Evolutionary conservation across 768 basidiomycete genomes (phyloP).

Genomic region (Trametes punicea): DNA sequence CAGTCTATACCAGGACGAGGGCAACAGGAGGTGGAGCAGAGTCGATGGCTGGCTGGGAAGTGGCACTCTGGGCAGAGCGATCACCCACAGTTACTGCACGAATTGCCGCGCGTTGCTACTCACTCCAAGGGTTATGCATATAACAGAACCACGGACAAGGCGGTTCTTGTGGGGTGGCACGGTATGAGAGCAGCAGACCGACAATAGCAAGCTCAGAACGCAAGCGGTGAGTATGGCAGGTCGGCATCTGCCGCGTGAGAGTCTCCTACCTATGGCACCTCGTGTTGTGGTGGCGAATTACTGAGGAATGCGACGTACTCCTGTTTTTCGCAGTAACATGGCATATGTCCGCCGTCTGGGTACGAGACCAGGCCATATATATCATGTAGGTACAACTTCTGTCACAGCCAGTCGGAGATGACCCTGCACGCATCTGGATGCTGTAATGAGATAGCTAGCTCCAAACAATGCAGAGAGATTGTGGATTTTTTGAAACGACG

Average conservation of each 20-base stretch:
- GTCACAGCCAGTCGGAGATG: not conserved
- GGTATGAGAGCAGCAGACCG: not conserved
- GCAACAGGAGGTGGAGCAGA: not conserved
- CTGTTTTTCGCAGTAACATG: not conserved
- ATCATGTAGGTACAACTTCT: too few species aligned
- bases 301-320: not conserved
- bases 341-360: not conserved
- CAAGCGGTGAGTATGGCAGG: not conserved
- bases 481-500: too few species aligned
- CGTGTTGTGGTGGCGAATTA: not conserved
- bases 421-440: not conserved
- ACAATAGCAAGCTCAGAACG: not conserved
- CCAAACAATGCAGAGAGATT: too few species aligned
- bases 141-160: not conserved
- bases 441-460: not conserved
- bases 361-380: not conserved
- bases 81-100: not conserved
- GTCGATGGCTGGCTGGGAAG: not conserved
- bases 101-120: not conserved
- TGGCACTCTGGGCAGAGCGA: too few species aligned
- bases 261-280: not conserved
- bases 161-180: not conserved
- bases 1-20: not conserved
- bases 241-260: not conserved
- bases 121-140: too few species aligned